Percentiles rank a stretch among this genome's conserved stretches.
Evolutionary conservation across 345 rosid genomes (phyloP).

Genomic region (Dovyalis caffra): DNA sequence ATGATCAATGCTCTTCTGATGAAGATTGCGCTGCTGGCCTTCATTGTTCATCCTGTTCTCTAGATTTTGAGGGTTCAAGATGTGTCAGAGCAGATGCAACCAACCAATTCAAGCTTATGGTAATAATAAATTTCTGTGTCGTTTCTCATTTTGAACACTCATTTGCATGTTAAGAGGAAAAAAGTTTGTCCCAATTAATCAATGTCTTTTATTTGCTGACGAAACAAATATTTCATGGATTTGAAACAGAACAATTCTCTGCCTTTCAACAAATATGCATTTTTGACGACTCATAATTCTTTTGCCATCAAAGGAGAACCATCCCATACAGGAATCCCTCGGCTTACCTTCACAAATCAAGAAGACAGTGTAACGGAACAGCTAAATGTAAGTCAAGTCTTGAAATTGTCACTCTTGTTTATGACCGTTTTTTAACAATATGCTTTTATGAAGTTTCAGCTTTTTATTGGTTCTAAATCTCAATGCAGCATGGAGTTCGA

Average conservation of each 20-base stretch:
- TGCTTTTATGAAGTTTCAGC: neutral
- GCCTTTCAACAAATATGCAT: conserved; percentile 69
- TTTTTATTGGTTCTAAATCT: neutral
- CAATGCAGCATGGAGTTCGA: conserved; percentile 57
- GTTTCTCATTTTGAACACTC: too few species aligned
- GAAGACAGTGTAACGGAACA: conserved; percentile 63
- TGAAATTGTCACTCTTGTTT: neutral
- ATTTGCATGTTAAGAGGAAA: too few species aligned
- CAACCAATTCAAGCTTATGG: too few species aligned
- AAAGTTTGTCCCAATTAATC: too few species aligned
- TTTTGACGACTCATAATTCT: conserved; percentile 67
- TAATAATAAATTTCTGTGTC: too few species aligned
- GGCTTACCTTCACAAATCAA: conserved; percentile 54
- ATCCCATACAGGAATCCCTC: conserved; percentile 47
- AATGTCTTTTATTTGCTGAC: too few species aligned
- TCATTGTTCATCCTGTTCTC: too few species aligned
- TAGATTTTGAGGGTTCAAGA: too few species aligned
- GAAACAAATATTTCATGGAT: too few species aligned
- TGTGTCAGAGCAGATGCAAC: too few species aligned
- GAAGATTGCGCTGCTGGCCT: too few species aligned
- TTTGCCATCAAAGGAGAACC: conserved; percentile 41
- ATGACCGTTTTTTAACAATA: neutral
- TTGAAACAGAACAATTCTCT: conserved; percentile 63
- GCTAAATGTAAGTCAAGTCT: conserved; percentile 36
- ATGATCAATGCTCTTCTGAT: too few species aligned